Base-by-base conservation (phyloP, 345 rosid genomes). In the Arabidopsis thaliana region DNA sequence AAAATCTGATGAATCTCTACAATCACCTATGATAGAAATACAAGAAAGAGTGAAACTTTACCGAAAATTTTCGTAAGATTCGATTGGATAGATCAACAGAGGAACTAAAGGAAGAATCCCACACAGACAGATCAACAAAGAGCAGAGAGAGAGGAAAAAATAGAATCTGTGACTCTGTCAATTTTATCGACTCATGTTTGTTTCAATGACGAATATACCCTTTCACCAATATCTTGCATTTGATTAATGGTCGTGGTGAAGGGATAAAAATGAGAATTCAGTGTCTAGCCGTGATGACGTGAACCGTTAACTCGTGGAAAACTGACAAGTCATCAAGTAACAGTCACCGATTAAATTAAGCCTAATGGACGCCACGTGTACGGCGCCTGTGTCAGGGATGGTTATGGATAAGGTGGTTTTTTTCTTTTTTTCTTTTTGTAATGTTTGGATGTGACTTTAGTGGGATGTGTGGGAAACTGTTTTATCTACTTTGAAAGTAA, bases 291-390 rank as follows among this genome's bases (percentile, higher is more conserved):
- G 12, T 60, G 69, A 34, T 68, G 74, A 76, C 74, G 74, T 63
- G 8, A 11, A 9, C 7, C 7, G 51, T 30, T 37, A 57, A 32
- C 73, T 65, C 59, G 66, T 66, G 23, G 4, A 34, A 61, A 25
- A n/a, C 25, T 34, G 70, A 76, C 80, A 62, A 51, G 70, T 69
- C 70, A 76, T 61, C 70, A 42, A 68, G 49, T 51, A 62, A 52
- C 75, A 61, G 80, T 76, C 58, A 40, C 74, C 69, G 69, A 76
- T 4, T 68, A 55, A 9, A 52, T 32, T 61, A 0, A n/a, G 41
- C 67, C 8, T 55, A 7, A 28, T 62, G 66, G 20, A 22, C n/a
- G 71, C 53, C 72, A 77, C 80, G 76, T 63, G 76, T 63, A 23
- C 25, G 28, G 37, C 42, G 30, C 30, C 13, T 63, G 53, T 56